These are phyloP conservation scores for Sporisorium exsertum DNA, from an alignment of 1,284 basidiomycete genomes.

Conservation along the genomic window DNA sequence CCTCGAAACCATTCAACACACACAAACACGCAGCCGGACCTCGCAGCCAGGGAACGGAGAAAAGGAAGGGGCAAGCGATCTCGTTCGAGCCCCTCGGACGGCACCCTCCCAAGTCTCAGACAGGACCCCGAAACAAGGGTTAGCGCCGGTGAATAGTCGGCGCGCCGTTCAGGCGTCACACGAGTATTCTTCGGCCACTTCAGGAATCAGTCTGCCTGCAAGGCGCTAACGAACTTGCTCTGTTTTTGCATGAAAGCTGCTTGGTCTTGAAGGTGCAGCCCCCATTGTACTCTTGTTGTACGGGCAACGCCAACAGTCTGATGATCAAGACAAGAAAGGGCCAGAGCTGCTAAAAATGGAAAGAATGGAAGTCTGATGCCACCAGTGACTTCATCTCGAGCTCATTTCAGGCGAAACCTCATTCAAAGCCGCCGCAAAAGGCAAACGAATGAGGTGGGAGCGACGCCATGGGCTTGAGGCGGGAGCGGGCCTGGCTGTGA, in stretches of 20 bases:
- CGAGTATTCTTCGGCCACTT: slow-evolving; percentile 14
- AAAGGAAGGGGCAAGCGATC: slow-evolving; percentile 1
- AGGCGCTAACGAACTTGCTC: slow-evolving; percentile 1
- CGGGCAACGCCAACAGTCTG: neutral
- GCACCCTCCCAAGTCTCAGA: slow-evolving; percentile 14
- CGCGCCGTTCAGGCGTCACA: neutral
- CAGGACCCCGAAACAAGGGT: slow-evolving; percentile 1
- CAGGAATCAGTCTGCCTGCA: neutral
- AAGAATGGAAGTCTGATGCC: neutral
- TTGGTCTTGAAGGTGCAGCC: neutral
- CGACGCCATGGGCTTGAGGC: neutral
- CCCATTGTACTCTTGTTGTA: neutral
- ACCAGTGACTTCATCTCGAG: slow-evolving; percentile 2
- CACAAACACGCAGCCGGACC: neutral
- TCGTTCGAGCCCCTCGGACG: slow-evolving; percentile 23
- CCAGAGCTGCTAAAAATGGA: neutral
- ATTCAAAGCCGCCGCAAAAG: neutral
- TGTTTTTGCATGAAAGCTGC: slow-evolving; percentile 1
- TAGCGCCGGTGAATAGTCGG: slow-evolving; percentile 25
- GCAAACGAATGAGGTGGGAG: neutral
- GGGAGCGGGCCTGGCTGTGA: neutral
- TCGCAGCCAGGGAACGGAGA: slow-evolving; percentile 26
- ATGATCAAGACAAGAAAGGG: neutral
- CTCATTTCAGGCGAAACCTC: neutral
- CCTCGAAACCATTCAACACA: slow-evolving; percentile 1